A percentile compares a stretch with the other conserved stretches of the same genome.
These are phyloP conservation scores for Tolypocladium ophioglossoides DNA, from an alignment of 2,329 filamentous ascomycete genomes.

Conservation along the genomic window DNA sequence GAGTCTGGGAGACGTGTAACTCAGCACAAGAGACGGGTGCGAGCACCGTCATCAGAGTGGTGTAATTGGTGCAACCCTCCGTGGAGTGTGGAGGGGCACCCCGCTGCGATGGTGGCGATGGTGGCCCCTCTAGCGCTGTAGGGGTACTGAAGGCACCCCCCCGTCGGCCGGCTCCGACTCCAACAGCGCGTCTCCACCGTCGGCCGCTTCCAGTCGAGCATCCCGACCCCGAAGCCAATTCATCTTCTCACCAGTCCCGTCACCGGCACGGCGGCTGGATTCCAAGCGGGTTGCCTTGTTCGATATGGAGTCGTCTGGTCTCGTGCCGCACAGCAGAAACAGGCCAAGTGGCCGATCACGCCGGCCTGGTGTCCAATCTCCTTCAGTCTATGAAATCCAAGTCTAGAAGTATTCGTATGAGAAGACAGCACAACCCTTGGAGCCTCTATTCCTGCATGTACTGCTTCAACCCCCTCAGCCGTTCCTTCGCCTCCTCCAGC, in stretches of 20 bases:
- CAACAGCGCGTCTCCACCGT: conserved; percentile 13
- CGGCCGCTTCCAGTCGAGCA: conserved; percentile 16
- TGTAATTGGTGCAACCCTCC: background rate
- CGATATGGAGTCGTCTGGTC: background rate
- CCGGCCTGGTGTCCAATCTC: too few species aligned
- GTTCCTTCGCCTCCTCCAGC: conserved; percentile 66
- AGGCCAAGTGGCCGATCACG: background rate
- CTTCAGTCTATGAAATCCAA: background rate
- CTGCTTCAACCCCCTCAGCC: conserved; percentile 61
- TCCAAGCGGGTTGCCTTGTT: too few species aligned
- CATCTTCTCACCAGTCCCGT: background rate
- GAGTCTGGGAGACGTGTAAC: background rate
- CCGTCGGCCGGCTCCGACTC: conserved; percentile 21
- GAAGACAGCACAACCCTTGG: too few species aligned
- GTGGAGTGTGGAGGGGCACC: too few species aligned
- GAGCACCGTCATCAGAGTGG: background rate
- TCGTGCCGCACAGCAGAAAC: background rate
- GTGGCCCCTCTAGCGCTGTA: background rate
- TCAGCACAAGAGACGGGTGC: background rate
- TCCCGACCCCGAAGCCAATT: background rate
- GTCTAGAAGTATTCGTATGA: background rate
- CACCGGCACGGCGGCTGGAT: background rate
- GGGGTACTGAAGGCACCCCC: background rate
- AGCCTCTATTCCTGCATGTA: conserved; percentile 39
- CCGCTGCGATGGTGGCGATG: too few species aligned